Evolutionary conservation across 1,284 basidiomycete species (phyloP).

Genomic region (Filobasidium uniguttulatum): DNA sequence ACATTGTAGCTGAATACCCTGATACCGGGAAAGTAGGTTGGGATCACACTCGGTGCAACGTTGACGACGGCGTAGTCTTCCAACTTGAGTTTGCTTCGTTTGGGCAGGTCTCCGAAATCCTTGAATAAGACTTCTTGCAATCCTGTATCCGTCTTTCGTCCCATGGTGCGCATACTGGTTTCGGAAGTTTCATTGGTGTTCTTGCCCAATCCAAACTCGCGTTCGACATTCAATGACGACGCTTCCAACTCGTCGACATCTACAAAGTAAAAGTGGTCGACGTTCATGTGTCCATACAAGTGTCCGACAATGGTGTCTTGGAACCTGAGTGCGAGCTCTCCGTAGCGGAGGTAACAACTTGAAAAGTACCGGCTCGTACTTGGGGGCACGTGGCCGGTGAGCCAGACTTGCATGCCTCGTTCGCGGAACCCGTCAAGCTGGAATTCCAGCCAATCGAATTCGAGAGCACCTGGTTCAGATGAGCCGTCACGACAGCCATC

Average conservation of each 20-base stretch:
- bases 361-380: slow-evolving; percentile 68
- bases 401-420: slow-evolving; percentile 58
- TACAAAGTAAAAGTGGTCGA: slow-evolving; percentile 40
- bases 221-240: not conserved
- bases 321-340: slow-evolving; percentile 64
- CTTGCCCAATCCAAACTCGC: not conserved
- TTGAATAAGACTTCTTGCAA: slow-evolving; percentile 15
- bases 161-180: slow-evolving; percentile 16
- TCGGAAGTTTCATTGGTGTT: slow-evolving; percentile 2
- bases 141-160: slow-evolving; percentile 19
- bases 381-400: slow-evolving; percentile 48
- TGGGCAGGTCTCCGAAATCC: slow-evolving; percentile 32
- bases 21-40: slow-evolving; percentile 74
- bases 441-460: slow-evolving; percentile 83
- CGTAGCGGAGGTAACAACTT: slow-evolving; percentile 71
- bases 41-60: slow-evolving; percentile 66
- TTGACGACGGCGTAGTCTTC: slow-evolving; percentile 62
- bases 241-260: slow-evolving; percentile 32
- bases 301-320: slow-evolving; percentile 86
- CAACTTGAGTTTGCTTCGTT: slow-evolving; percentile 45
- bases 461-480: slow-evolving; percentile 62
- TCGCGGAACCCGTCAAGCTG: slow-evolving; percentile 59
- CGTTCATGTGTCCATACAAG: slow-evolving; percentile 55
- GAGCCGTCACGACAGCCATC: slow-evolving; percentile 51
- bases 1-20: slow-evolving; percentile 63